Base-by-base conservation (phyloP, 2,329 filamentous ascomycete species). In the Thyridium curvatum region DNA sequence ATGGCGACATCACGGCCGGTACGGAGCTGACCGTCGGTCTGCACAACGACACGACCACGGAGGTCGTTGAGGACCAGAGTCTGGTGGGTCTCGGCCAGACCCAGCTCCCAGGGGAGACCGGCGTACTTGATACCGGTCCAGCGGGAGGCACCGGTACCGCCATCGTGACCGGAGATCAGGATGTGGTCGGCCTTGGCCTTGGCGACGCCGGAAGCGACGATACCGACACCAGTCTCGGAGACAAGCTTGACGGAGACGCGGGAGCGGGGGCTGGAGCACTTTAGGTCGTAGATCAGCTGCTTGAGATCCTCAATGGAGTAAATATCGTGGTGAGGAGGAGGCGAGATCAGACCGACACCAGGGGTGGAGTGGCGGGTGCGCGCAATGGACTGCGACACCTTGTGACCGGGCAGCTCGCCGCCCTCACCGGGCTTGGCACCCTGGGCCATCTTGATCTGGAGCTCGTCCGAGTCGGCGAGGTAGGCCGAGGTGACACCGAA, bases 41-140 rank as follows among this genome's bases (percentile, higher is more conserved):
- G 90, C 28, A 96, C 89, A 47, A 96, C 85, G 37, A 95, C 88
- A 74, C 91, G 87, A 38, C 91, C 91, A 73, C 91, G 86, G 14
- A 97, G 79, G 58, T 96, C 91, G 64, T 97, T 97, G 31, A 97
- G 73, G 12, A 97, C 91, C 47, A 97, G 72, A 12, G 91, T 97
- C 67, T 97, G 91, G 60, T 97, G 91, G 34, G 90, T 96, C 70
- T 97, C 91, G 6, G 91, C 91, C 52, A 97, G 84, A 77, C 91
- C 91, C 51, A 97, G 62, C 64, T 97, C 91, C 90, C 90, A 97
- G 18, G 91, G 91, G 29, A 96, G 79, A 75, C 91, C 91, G 37
- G 90, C 91, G 61, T 96, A 95, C 66, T 96, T 96, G 79, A 95
- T 96, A 72, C 91, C 91, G 55, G 91, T 97, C 91, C 91, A 97